Conservation (phyloP, 2,329 filamentous ascomycete species). For the Sporothrix brunneoviolacea region DNA sequence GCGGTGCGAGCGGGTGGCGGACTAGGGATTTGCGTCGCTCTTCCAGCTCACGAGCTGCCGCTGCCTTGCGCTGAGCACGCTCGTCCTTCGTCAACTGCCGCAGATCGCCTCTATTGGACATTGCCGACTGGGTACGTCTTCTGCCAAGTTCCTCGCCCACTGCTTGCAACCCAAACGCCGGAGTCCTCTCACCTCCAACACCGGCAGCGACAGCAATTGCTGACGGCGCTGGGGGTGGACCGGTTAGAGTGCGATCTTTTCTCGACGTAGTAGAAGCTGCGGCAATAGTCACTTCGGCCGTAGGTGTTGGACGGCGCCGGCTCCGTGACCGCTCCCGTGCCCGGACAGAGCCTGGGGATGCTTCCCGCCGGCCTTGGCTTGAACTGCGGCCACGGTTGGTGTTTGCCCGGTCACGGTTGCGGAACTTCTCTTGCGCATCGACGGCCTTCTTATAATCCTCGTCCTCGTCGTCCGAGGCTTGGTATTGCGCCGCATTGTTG, state of each 20-base stretch:
- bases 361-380: conserved; percentile 30
- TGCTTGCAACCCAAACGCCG: conserved; percentile 22
- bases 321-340: conserved; percentile 23
- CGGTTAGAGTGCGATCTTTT: conserved; percentile 26
- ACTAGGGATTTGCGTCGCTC: conserved; percentile 79
- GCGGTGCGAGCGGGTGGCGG: conserved; percentile 68
- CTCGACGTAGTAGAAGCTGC: conserved; percentile 11
- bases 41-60: conserved; percentile 78
- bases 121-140: conserved; percentile 37
- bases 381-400: conserved; percentile 36
- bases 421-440: conserved; percentile 49
- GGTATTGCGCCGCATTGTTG: conserved; percentile 45
- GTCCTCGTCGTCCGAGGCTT: conserved; percentile 56
- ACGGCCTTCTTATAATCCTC: conserved; percentile 50
- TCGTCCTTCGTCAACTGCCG: conserved; percentile 49
- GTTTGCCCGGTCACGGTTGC: conserved; percentile 38
- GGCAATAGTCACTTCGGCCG: neutral
- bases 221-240: conserved; percentile 20
- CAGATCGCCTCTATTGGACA: conserved; percentile 41
- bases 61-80: conserved; percentile 60
- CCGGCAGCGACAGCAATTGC: conserved; percentile 18
- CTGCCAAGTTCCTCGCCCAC: conserved; percentile 17
- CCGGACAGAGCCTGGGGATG: conserved; percentile 22
- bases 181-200: conserved; percentile 9
- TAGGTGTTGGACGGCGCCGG: conserved; percentile 15